Conservation (phyloP, 495 filamentous ascomycete species). For the Penicillium canescens region DNA sequence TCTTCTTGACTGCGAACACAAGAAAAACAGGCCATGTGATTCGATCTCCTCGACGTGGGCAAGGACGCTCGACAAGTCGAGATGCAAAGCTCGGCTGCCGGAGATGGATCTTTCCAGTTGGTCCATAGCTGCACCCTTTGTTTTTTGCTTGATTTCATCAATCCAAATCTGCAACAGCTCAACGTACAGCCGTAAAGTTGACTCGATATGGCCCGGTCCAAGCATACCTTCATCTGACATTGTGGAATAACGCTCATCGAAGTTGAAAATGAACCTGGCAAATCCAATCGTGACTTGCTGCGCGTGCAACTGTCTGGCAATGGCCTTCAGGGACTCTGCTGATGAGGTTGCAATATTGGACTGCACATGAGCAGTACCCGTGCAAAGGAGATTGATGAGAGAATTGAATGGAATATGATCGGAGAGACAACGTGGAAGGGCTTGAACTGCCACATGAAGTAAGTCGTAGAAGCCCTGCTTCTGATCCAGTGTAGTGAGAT, state of each 20-base stretch:
- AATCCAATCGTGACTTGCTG: constrained; percentile 97
- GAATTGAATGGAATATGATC: constrained; percentile 90
- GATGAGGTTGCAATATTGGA: constrained; percentile 90
- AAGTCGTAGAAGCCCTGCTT: constrained; percentile 96
- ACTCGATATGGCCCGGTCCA: constrained; percentile 92
- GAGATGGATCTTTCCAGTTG: constrained; percentile 54
- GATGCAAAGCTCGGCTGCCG: constrained; percentile 63
- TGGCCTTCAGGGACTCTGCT: constrained; percentile 88
- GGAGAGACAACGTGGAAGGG: constrained; percentile 88
- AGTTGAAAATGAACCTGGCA: constrained; percentile 95
- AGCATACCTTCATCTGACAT: constrained; percentile 99
- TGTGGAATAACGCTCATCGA: constrained; percentile 93
- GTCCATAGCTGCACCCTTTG: constrained; percentile 68
- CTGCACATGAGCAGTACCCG: constrained; percentile 93
- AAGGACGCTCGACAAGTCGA: constrained; percentile 84
- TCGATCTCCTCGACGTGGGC: constrained; percentile 96
- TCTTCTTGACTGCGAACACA: constrained; percentile 90
- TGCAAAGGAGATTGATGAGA: constrained; percentile 92
- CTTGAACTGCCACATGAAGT: constrained; percentile 92
- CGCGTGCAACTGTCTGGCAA: constrained; percentile 88
- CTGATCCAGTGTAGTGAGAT: constrained; percentile 70
- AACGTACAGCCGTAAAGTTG: constrained; percentile 87
- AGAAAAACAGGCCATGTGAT: constrained; percentile 95
- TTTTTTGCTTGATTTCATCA: constrained; percentile 89
- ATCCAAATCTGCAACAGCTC: constrained; percentile 96